Evolutionary conservation across 805 yeast genomes (phyloP), one percentile per base, ranked within the genome.

Genomic region (Huiozyma sinensis): DNA sequence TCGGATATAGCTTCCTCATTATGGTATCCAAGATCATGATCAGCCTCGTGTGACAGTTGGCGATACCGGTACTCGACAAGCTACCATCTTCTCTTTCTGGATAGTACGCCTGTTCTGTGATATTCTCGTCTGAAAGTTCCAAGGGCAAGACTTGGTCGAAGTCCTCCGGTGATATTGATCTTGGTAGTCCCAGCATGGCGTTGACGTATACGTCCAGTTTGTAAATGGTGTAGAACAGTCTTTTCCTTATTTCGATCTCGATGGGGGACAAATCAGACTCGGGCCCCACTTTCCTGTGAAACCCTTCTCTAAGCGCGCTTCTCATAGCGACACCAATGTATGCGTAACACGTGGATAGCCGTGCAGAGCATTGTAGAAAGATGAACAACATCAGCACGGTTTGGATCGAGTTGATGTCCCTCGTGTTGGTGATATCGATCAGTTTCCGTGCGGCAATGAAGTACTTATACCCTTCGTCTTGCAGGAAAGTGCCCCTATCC

Each of bases 121-220:
- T 81, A 59, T 81, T 80, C 50, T 84, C 92, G 59, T 88, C 97
- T 51, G 87, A 95, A 32, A 87, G 67, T 51, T 88, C 95, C 38
- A 75, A 66, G 0, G 96, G 96, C 48, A 87, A 67, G 47, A 81
- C 87, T 57, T 87, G 95, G 64, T 87, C 95, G 51, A 84, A 82
- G 52, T 89, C 95, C 48, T 79, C 85, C 48, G 84, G 88, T 47
- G 78, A 73, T 13, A 89, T 76, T 1, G 70, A 64, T 50, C 90
- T 71, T 0, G 97, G 97, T 40, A 88, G 67, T 0, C 96, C 96
- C 50, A 89, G 61, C 75, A 88, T 80, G 3, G 95, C 84, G 60
- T 87, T 86, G 46, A 88, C 84, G 58, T 89, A 89, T 35, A 87
- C 79, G 60, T 89, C 96, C 84, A 88, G 76, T 59, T 89, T 88